These are phyloP conservation scores for Trichoderma polysporum DNA, from an alignment of 2,329 filamentous ascomycete species.

Conservation along the genomic window DNA sequence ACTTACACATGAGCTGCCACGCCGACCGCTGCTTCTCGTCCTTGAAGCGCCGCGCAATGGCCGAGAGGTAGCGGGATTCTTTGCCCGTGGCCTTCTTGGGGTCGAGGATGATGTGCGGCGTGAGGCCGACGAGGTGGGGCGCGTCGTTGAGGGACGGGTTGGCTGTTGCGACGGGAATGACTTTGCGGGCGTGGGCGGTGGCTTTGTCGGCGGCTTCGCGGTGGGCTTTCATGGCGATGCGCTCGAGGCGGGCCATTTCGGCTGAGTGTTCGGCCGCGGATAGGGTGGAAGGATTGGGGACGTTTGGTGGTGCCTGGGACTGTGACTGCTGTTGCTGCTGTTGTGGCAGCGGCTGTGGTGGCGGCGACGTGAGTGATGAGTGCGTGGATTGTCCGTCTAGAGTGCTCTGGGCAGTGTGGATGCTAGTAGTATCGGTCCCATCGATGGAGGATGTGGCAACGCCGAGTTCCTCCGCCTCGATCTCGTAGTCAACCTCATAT, in stretches of 20 bases:
- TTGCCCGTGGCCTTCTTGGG: constrained; percentile 76
- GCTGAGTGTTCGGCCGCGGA: constrained; percentile 52
- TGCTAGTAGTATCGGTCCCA: constrained; percentile 17
- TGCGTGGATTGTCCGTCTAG: constrained; percentile 2
- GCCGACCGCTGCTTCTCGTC: constrained; percentile 60
- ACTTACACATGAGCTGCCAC: constrained; percentile 75
- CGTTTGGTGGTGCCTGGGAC: constrained; percentile 34
- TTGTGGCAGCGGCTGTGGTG: constrained; percentile 17
- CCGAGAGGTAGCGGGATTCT: constrained; percentile 71
- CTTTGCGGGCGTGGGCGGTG: constrained; percentile 54
- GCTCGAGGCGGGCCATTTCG: constrained; percentile 60
- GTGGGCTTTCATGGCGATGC: constrained; percentile 56
- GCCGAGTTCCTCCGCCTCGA: constrained; percentile 64
- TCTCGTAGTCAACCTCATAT: constrained; percentile 71
- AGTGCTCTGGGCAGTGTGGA: background rate
- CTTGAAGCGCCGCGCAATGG: constrained; percentile 54
- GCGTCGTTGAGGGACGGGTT: constrained; percentile 59
- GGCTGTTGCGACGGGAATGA: constrained; percentile 47
- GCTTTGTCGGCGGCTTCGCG: constrained; percentile 57
- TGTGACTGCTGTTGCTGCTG: constrained; percentile 29
- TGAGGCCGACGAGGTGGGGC: constrained; percentile 55
- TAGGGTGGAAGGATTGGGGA: constrained; percentile 26
- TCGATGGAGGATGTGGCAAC: constrained; percentile 24
- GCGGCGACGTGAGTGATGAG: constrained; percentile 16
- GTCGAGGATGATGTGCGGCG: constrained; percentile 70